Percentiles rank a stretch among this genome's conserved stretches.
These are phyloP conservation scores for Botryotinia calthae DNA, from an alignment of 2,329 filamentous ascomycete genomes.

Conservation along the genomic window DNA sequence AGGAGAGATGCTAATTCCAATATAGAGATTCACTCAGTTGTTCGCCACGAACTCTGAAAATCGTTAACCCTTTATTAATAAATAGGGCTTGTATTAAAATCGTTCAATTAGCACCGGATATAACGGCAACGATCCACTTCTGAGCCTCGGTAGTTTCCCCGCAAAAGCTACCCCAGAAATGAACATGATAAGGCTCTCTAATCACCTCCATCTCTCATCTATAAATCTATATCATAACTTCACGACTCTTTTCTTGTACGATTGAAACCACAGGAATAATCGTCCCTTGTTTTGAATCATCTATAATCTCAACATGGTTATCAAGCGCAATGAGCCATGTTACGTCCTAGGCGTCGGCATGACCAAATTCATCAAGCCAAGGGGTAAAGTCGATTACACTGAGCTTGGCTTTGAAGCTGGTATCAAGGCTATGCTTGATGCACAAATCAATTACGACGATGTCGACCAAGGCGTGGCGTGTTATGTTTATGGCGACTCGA, in stretches of 20 bases:
- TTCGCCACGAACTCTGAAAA: not conserved
- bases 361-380: conserved; percentile 98
- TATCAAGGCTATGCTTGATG: conserved; percentile 55
- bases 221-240: not conserved
- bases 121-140: not conserved
- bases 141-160: conserved; percentile 13
- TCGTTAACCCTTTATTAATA: not conserved
- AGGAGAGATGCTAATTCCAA: not conserved
- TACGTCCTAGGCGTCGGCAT: conserved; percentile 98
- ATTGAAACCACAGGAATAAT: not conserved
- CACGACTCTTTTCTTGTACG: too few species aligned
- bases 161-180: conserved; percentile 6
- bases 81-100: not conserved
- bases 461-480: conserved; percentile 95
- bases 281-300: not conserved
- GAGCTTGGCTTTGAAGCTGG: conserved; percentile 92
- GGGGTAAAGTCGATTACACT: conserved; percentile 90
- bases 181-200: not conserved
- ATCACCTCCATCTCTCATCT: not conserved
- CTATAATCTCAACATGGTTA: conserved; percentile 25
- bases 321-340: conserved; percentile 44
- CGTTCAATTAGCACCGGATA: not conserved
- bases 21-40: not conserved
- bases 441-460: conserved; percentile 93
- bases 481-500: conserved; percentile 96